Base-by-base conservation (phyloP, 2,329 filamentous ascomycete genomes). In the Alternaria ventricosa region DNA sequence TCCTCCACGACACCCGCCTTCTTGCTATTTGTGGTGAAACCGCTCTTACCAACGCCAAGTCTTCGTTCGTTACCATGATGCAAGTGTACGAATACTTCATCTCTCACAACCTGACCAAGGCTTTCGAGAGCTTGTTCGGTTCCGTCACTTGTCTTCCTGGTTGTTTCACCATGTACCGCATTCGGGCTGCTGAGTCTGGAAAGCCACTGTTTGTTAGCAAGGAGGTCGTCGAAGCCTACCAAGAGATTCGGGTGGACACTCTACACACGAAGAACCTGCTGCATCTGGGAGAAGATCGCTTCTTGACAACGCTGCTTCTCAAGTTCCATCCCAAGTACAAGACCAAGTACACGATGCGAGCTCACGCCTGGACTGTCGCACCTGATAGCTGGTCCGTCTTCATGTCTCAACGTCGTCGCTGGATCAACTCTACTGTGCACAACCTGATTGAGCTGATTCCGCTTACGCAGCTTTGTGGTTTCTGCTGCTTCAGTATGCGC, bases 31-130 rank as follows among this genome's bases (percentile, higher is more conserved):
- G 96, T 76, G 96, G 96, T 82, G 96, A 99, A 82, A 99, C 96
- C 0, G 92, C 92, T 15, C 86, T 99, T 51, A 94, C 91, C 67
- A 99, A 99, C 78, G 92, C 94, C 64, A 97, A 97, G 81, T 87
- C 91, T 7, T 97, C 95, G 1, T 93, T 96, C 76, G 89, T 97
- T 71, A 99, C 96, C 55, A 98, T 98, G 95, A 99, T 99, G 79
- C 96, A 99, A 82, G 95, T 99, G 33, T 99, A 98, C 85, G 95
- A 99, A 82, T 99, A 99, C 86, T 99, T 94, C 84, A 99, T 99
- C 75, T 98, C 95, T 55, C 95, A 99, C 85, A 97, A 98, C 79
- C 83, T 99, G 71, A 90, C 92, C 72, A 98, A 99, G 84, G 96
- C 95, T 12, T 99, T 99, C 79, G 95, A 98, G 82, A 96, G 92